Base-by-base conservation (phyloP, 2,329 filamentous ascomycete species). In the Exophiala calicioides region DNA sequence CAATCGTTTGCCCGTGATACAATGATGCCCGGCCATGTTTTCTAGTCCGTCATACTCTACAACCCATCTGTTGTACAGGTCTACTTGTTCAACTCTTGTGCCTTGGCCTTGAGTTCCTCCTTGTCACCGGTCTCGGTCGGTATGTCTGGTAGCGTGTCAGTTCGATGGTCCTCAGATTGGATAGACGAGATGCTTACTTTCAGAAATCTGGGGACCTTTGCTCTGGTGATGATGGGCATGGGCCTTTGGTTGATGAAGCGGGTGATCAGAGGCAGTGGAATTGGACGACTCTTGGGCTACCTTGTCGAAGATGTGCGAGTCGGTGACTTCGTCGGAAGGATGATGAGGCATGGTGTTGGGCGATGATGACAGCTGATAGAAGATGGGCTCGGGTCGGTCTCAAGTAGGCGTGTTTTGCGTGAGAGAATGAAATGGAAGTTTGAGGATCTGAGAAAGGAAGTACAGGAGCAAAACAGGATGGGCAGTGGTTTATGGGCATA, bases 21-120 rank as follows among this genome's bases (percentile, higher is more conserved):
- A 8, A 9, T 21, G 7, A 26, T 16, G n/a, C 5, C 15, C 12
- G 8, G 4, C n/a, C n/a, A n/a, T n/a, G n/a, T n/a, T n/a, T n/a
- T n/a, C n/a, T n/a, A n/a, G n/a, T n/a, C n/a, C n/a, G n/a, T n/a
- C n/a, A n/a, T n/a, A n/a, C n/a, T n/a, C n/a, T n/a, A n/a, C n/a
- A n/a, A n/a, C 10, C 15, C 18, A 6, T 20, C 10, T 12, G 10
- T 30, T 23, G 30, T 31, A 16, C n/a, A 19, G 15, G n/a, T 39
- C 45, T 63, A 70, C 60, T 85, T 81, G 73, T 88, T 88, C 65
- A 88, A 59, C 60, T 79, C 80, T 63, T 81, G 71, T 51, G 81
- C 82, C 65, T 80, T 82, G 9, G 77, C 81, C 60, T 76, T 71
- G 43, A 84, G 78, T 60, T 88, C 85, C 64, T 86, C 84, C 68